Evolutionary conservation across 116 monocot genomes (phyloP).

Genomic region (Iris pallida): DNA sequence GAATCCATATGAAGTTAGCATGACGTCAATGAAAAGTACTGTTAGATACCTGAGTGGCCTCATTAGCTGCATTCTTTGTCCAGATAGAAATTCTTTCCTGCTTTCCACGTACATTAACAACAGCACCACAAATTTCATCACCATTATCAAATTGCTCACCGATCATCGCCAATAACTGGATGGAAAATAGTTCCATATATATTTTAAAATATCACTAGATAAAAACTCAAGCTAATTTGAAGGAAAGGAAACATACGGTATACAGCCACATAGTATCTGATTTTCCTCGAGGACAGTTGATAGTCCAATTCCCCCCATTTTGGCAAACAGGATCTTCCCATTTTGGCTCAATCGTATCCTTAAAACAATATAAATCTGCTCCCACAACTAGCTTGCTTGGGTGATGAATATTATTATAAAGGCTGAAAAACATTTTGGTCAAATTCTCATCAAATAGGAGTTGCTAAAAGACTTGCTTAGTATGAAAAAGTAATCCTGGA

Average conservation of each 20-base stretch:
- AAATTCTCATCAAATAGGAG: too few species aligned
- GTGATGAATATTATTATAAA: slow-evolving; percentile 67
- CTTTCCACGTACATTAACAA: slow-evolving; percentile 61
- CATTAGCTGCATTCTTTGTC: slow-evolving; percentile 67
- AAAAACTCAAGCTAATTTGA: neutral
- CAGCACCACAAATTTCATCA: slow-evolving; percentile 83
- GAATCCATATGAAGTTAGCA: too few species aligned
- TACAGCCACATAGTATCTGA: slow-evolving; percentile 65
- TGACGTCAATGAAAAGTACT: too few species aligned
- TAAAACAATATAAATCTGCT: slow-evolving; percentile 83
- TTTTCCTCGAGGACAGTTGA: slow-evolving; percentile 42
- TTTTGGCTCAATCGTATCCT: slow-evolving; percentile 64
- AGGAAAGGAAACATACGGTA: slow-evolving; percentile 38
- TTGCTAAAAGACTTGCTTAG: too few species aligned
- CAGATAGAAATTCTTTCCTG: slow-evolving; percentile 65
- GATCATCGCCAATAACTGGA: slow-evolving; percentile 69
- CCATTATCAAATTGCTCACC: slow-evolving; percentile 80
- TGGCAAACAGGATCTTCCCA: slow-evolving; percentile 87
- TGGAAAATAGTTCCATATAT: neutral
- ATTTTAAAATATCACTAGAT: too few species aligned
- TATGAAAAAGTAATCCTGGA: too few species aligned
- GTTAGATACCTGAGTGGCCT: slow-evolving; percentile 59
- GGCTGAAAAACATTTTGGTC: slow-evolving; percentile 29
- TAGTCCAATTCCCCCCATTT: slow-evolving; percentile 76
- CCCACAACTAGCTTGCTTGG: slow-evolving; percentile 60